Percentiles rank a stretch among this genome's conserved stretches.
Conservation (phyloP, 345 rosid genomes). For the Eucalyptus dawsonii region DNA sequence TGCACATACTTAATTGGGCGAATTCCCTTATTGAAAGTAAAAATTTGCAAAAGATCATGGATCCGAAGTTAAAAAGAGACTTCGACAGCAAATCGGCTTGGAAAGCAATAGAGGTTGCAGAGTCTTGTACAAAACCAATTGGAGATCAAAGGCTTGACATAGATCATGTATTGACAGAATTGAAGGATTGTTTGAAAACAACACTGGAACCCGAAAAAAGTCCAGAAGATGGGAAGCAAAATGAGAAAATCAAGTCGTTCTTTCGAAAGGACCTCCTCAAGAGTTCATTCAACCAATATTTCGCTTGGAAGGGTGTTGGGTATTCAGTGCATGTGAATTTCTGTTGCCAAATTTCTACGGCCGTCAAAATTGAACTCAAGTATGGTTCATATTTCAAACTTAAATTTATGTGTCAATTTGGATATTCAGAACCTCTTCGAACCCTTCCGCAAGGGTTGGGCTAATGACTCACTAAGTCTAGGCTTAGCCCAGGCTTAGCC, state of each 20-base stretch:
- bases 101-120: no score
- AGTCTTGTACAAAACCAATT: no score
- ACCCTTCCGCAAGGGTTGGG: fast-evolving
- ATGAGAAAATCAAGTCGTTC: not conserved
- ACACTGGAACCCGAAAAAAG: no score
- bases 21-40: no score
- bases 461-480: no score
- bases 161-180: not conserved
- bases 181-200: no score
- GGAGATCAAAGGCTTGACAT: no score
- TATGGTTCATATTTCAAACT: not conserved
- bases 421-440: not conserved
- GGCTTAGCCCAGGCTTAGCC: fast-evolving
- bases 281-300: not conserved
- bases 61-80: no score
- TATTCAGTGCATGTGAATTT: not conserved
- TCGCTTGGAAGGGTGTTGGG: not conserved
- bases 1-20: no score
- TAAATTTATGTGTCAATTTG: not conserved
- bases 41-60: no score
- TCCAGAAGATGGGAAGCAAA: no score
- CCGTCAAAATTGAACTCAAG: not conserved
- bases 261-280: not conserved
- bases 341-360: not conserved
- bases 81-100: no score